phyloP scores from a whole-genome alignment of 83 land plant genomes.

The Isoetes engelmannii region DNA sequence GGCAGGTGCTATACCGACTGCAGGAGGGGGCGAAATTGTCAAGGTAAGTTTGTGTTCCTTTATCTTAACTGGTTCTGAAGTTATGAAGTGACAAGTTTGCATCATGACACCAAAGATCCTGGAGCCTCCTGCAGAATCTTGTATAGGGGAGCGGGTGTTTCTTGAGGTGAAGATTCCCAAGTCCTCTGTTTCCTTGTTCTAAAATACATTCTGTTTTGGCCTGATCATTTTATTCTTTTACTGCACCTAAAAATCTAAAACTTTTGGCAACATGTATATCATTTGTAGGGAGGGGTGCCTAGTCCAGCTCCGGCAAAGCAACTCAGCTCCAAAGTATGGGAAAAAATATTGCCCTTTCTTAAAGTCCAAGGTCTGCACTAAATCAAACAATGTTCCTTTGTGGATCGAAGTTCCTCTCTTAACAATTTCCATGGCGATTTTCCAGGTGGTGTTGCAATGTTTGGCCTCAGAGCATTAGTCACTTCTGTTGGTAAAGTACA shows the following conservation, averaged over 20 bases:
- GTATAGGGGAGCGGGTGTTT: slow-evolving; percentile 34
- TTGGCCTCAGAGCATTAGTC: neutral
- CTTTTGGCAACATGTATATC: neutral
- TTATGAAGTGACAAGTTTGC: neutral
- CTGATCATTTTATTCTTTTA: neutral
- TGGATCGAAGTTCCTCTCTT: neutral
- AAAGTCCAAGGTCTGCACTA: slow-evolving; percentile 14
- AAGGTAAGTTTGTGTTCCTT: slow-evolving; percentile 21
- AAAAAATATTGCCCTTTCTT: slow-evolving; percentile 8
- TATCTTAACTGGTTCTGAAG: neutral
- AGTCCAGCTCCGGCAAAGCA: slow-evolving; percentile 15
- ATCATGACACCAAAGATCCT: slow-evolving; percentile 24
- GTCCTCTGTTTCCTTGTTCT: neutral
- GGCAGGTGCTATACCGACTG: slow-evolving; percentile 27
- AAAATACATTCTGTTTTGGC: neutral
- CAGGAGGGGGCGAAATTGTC: slow-evolving; percentile 27
- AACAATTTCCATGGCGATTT: neutral
- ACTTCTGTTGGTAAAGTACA: slow-evolving; percentile 8
- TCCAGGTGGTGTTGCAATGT: slow-evolving; percentile 17
- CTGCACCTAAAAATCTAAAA: slow-evolving; percentile 1
- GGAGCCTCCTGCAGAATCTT: slow-evolving; percentile 29
- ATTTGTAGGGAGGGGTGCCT: neutral
- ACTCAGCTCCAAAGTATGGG: slow-evolving; percentile 19
- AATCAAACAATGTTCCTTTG: slow-evolving; percentile 11
- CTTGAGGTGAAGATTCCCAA: slow-evolving; percentile 17